Evolutionary conservation across 2,329 filamentous ascomycete genomes (phyloP).

Genomic region (Albophoma yamanashiensis): DNA sequence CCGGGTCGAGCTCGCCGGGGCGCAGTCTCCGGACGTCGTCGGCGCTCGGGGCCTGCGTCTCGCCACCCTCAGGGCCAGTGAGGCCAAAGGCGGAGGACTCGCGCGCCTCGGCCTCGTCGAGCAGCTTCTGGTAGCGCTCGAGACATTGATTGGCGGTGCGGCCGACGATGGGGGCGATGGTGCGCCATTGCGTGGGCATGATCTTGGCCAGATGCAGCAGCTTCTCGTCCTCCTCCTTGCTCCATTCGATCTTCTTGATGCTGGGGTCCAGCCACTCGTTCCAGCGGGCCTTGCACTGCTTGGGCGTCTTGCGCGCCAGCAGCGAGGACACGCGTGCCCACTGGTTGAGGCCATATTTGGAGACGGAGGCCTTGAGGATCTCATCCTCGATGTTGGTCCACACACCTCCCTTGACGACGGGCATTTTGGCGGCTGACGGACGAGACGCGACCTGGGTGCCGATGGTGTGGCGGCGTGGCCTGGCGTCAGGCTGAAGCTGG

Average conservation of each 20-base stretch:
- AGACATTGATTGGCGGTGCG: constrained; percentile 94
- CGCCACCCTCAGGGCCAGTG: constrained; percentile 75
- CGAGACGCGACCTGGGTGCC: background rate
- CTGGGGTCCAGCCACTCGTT: constrained; percentile 96
- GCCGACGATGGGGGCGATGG: constrained; percentile 92
- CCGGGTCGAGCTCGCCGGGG: constrained; percentile 92
- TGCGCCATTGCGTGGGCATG: constrained; percentile 99
- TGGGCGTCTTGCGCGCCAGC: constrained; percentile 91
- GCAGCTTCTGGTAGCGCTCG: constrained; percentile 89
- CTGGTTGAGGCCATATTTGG: constrained; percentile 91
- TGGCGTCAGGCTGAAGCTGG: background rate
- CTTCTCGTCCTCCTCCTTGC: constrained; percentile 96
- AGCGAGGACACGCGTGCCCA: constrained; percentile 98
- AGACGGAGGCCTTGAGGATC: constrained; percentile 90
- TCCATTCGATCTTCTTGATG: constrained; percentile 99
- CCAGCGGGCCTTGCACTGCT: constrained; percentile 99
- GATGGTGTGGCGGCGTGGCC: background rate
- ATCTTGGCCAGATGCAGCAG: constrained; percentile 92
- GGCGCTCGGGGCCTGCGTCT: constrained; percentile 77
- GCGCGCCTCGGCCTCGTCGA: constrained; percentile 88
- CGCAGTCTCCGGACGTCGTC: constrained; percentile 84
- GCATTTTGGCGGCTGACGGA: constrained; percentile 37
- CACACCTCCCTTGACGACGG: constrained; percentile 64
- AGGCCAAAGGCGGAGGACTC: constrained; percentile 78
- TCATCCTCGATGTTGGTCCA: constrained; percentile 83